Percentiles rank a stretch among this genome's conserved stretches.
Conservation (phyloP, 768 basidiomycete species). For the Leccinum rimulosum region DNA sequence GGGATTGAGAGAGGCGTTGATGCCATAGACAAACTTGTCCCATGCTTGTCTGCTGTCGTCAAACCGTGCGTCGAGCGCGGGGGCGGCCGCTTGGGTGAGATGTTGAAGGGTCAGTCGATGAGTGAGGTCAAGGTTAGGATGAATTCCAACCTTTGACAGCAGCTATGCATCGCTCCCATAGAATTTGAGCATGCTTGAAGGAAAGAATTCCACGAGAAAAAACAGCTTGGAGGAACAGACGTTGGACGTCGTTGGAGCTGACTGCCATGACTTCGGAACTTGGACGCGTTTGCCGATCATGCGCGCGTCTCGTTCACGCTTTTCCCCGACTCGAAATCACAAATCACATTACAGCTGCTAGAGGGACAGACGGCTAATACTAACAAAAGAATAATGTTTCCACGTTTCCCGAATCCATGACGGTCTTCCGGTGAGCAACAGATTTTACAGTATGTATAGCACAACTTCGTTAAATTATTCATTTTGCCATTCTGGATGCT, state of each 20-base stretch:
- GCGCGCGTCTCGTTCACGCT: background rate
- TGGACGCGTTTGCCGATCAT: background rate
- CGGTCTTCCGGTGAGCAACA: no score
- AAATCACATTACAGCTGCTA: no score
- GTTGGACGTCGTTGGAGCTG: slow-evolving; percentile 61
- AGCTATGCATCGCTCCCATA: slow-evolving; percentile 68
- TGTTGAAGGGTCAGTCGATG: slow-evolving; percentile 6
- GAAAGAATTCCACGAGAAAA: slow-evolving; percentile 70
- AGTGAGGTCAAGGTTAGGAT: background rate
- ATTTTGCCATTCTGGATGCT: slow-evolving; percentile 75
- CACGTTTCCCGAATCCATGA: no score
- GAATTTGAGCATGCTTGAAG: slow-evolving; percentile 55
- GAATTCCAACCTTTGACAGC: slow-evolving; percentile 58
- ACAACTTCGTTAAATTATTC: slow-evolving; percentile 7
- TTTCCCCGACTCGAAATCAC: background rate
- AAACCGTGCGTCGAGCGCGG: slow-evolving; percentile 45
- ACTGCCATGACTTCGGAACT: slow-evolving; percentile 35
- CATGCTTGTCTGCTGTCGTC: slow-evolving; percentile 47
- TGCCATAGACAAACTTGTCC: slow-evolving; percentile 53
- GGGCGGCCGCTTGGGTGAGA: slow-evolving; percentile 48
- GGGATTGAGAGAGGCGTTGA: slow-evolving; percentile 64
- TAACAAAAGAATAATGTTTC: no score
- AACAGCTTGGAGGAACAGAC: slow-evolving; percentile 77
- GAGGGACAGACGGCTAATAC: no score
- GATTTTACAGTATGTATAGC: background rate